Conservation (phyloP, 441 rosid genomes). For the Adansonia rubrostipa region DNA sequence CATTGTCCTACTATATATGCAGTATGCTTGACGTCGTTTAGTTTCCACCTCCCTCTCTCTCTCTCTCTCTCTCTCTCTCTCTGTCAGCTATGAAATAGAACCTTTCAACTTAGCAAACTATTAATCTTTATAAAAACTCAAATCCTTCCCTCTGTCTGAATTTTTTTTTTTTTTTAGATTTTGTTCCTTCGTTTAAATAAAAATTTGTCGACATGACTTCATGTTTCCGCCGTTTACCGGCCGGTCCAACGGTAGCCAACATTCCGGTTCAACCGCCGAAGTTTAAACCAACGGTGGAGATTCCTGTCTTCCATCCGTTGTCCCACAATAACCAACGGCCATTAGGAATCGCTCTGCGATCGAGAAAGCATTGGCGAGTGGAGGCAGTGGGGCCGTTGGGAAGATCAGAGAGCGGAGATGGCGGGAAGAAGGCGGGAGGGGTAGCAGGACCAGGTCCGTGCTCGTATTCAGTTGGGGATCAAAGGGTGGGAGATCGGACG, state of each 20-base stretch:
- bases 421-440: conserved; percentile 29
- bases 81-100: no score
- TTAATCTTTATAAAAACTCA: neutral
- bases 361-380: conserved; percentile 31
- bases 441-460: conserved; percentile 35
- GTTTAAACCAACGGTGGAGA: conserved; percentile 30
- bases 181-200: neutral
- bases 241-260: conserved; percentile 32
- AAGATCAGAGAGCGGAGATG: conserved; percentile 45
- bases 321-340: conserved; percentile 33
- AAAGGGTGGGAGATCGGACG: conserved; percentile 35
- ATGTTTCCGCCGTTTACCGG: conserved; percentile 49
- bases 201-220: conserved; percentile 50
- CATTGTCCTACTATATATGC: neutral
- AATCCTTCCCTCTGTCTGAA: neutral
- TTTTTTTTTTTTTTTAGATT: neutral
- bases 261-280: conserved; percentile 31
- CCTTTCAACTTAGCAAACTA: neutral
- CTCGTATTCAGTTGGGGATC: conserved; percentile 41
- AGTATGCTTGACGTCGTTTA: neutral
- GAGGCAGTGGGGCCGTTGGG: conserved; percentile 40
- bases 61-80: neutral
- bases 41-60: neutral
- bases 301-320: conserved; percentile 36
- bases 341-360: conserved; percentile 35